These are phyloP conservation scores for Hygrocybe coccinea DNA, from an alignment of 768 basidiomycete genomes.

Conservation along the genomic window DNA sequence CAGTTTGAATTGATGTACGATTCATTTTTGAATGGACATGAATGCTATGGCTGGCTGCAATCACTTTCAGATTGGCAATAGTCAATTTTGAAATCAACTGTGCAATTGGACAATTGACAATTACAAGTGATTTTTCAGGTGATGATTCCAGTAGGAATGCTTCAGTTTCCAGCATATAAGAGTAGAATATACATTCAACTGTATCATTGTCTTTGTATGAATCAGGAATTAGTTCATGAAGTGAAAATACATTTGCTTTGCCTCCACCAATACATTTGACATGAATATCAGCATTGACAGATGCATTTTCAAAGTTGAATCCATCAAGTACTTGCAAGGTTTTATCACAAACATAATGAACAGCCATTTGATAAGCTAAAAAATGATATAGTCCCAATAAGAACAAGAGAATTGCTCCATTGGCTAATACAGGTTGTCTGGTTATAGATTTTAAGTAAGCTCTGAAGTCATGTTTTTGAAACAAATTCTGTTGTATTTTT, in stretches of 20 bases:
- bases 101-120: neutral
- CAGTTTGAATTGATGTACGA: neutral
- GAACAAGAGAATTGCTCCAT: neutral
- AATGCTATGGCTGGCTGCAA: neutral
- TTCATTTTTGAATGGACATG: neutral
- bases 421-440: neutral
- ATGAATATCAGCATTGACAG: too few relatives aligned
- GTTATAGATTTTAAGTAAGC: neutral
- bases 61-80: neutral
- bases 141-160: too few relatives aligned
- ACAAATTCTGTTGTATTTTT: neutral
- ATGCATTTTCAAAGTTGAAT: too few relatives aligned
- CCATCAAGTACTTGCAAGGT: too few relatives aligned
- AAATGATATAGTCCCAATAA: neutral
- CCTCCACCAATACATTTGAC: too few relatives aligned
- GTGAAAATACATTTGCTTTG: neutral
- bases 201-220: neutral
- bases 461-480: neutral
- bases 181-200: neutral
- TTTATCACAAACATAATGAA: too few relatives aligned
- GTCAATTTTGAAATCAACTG: neutral
- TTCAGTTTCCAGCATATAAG: too few relatives aligned
- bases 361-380: neutral
- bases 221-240: neutral
- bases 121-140: neutral